A percentile compares a stretch with the other conserved stretches of the same genome.
These are phyloP conservation scores for Cyberlindnera bimundalis DNA, from an alignment of 805 yeast species.

Conservation along the genomic window DNA sequence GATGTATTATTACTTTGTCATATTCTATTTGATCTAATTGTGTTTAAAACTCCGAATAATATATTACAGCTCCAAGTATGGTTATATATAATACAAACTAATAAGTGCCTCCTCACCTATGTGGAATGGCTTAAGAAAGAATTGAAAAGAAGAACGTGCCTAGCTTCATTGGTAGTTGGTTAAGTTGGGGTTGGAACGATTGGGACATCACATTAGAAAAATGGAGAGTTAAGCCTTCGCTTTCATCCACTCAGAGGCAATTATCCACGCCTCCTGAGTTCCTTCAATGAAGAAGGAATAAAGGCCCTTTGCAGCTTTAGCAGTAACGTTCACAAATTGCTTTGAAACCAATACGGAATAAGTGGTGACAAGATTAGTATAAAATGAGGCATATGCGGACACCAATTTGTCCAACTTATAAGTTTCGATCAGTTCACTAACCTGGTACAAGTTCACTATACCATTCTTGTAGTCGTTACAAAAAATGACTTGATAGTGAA, in stretches of 20 bases:
- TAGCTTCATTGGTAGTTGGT: too few species aligned
- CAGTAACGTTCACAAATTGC: conserved; percentile 15
- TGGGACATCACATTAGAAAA: background rate
- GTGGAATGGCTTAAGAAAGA: background rate
- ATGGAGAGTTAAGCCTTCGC: background rate
- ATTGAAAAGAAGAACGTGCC: background rate
- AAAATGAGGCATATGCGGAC: background rate
- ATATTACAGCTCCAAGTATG: too few species aligned
- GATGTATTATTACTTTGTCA: too few species aligned
- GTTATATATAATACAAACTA: too few species aligned
- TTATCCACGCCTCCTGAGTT: conserved; percentile 3
- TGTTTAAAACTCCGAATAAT: too few species aligned
- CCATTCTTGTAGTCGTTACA: conserved; percentile 31
- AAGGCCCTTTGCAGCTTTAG: background rate
- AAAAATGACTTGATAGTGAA: conserved; percentile 21
- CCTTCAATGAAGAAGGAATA: conserved; percentile 7
- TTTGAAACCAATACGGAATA: conserved; percentile 18
- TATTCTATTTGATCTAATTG: too few species aligned
- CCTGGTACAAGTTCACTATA: conserved; percentile 22
- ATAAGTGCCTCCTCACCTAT: too few species aligned
- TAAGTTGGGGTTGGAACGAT: too few species aligned
- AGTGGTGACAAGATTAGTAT: background rate
- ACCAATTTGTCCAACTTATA: conserved; percentile 17
- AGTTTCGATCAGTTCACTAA: conserved; percentile 22
- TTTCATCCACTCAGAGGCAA: conserved; percentile 4